Conservation (phyloP, 179 eudicot species). For the Actinidia chinensis region DNA sequence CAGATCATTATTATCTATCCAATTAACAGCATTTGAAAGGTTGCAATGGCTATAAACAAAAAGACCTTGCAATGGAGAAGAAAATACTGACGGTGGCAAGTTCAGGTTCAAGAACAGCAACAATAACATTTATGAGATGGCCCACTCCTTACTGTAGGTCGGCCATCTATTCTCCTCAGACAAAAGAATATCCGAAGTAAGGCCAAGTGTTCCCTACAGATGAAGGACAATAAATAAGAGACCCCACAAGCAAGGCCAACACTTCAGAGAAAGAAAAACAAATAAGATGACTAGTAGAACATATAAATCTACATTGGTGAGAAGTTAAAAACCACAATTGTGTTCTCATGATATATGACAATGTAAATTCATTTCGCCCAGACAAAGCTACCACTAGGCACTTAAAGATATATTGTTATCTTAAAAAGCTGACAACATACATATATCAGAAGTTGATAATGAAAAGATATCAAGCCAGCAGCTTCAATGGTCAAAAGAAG, state of each 20-base stretch:
- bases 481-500: constrained; percentile 95
- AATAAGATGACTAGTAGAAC: not conserved
- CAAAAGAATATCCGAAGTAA: constrained; percentile 84
- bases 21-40: not conserved
- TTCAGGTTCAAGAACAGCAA: constrained; percentile 97
- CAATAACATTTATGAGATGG: constrained; percentile 95
- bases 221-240: constrained; percentile 13
- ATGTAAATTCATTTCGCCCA: not conserved
- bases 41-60: not conserved
- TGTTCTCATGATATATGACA: not conserved
- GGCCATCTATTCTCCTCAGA: constrained; percentile 87
- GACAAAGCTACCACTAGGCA: not conserved
- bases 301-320: not conserved
- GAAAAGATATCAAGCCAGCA: constrained; percentile 73
- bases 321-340: not conserved
- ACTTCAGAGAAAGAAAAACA: constrained; percentile 12
- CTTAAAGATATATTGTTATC: not conserved
- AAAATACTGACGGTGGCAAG: constrained; percentile 96
- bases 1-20: not conserved
- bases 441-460: too few species aligned
- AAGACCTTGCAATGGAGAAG: constrained; percentile 98
- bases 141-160: constrained; percentile 95
- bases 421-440: too few species aligned
- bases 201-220: constrained; percentile 84
- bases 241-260: constrained; percentile 2